phyloP scores from a whole-genome alignment of 140 eudicot species.

The Cichorium intybus region DNA sequence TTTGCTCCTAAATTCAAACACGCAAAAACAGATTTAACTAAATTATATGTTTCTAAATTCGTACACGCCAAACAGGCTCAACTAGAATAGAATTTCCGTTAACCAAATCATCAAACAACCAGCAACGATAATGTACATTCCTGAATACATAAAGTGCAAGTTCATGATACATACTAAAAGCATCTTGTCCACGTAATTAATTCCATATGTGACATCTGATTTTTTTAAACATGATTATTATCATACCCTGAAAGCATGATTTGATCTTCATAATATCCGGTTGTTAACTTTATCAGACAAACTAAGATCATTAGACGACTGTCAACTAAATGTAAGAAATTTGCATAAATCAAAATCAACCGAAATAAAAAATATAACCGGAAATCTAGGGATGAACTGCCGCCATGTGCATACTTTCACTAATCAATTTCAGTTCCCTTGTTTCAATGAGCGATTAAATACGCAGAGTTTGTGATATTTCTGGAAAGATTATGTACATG shows the following conservation, averaged over 20 bases:
- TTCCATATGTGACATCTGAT: neutral
- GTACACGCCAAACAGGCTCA: constrained; percentile 22
- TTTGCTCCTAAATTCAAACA: constrained; percentile 11
- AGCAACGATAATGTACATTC: constrained; percentile 1
- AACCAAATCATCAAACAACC: constrained; percentile 1
- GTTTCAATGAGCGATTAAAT: constrained; percentile 8
- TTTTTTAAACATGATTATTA: no score
- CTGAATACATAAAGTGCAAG: neutral
- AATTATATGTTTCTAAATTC: constrained; percentile 6
- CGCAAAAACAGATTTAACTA: constrained; percentile 15
- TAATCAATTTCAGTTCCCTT: neutral
- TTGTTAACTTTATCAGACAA: neutral
- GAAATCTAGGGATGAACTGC: neutral
- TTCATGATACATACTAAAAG: neutral
- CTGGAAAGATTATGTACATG: neutral
- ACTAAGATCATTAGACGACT: no score
- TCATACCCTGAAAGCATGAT: neutral
- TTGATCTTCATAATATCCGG: neutral
- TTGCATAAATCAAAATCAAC: neutral
- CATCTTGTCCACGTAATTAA: neutral
- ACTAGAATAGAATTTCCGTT: neutral
- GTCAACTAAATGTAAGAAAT: neutral
- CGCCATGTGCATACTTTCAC: neutral
- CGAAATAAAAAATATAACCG: neutral
- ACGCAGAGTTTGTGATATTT: neutral